A percentile compares a stretch with the other conserved stretches of the same genome.
Evolutionary conservation across 129 eudicot genomes (phyloP).

Genomic region (sunflower (Helianthus annuus)): HanXRQr2.0-SUNRISE NC_035449.2:35895233-35895732

Average conservation of each 20-base stretch:
- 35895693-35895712: conserved; percentile 75
- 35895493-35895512: conserved; percentile 70
- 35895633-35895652: conserved; percentile 77
- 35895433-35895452: conserved; percentile 76
- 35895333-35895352: neutral
- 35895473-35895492: conserved; percentile 76
- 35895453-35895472: conserved; percentile 72
- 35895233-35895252: conserved; percentile 10
- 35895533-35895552: conserved; percentile 67
- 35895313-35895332: neutral
- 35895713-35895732: conserved; percentile 73
- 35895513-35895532: conserved; percentile 72
- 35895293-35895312: conserved; percentile 4
- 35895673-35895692: conserved; percentile 83
- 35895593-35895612: neutral
- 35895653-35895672: conserved; percentile 84
- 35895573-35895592: neutral
- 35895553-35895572: neutral
- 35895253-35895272: conserved; percentile 42
- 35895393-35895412: conserved; percentile 74
- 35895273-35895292: conserved; percentile 14
- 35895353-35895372: conserved; percentile 50
- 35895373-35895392: conserved; percentile 73
- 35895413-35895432: conserved; percentile 76
- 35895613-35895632: conserved; percentile 58